Evolutionary conservation across 257 asterid genomes (phyloP), one percentile per base, ranked within the genome.

Genomic region (Petunia secreta): DNA sequence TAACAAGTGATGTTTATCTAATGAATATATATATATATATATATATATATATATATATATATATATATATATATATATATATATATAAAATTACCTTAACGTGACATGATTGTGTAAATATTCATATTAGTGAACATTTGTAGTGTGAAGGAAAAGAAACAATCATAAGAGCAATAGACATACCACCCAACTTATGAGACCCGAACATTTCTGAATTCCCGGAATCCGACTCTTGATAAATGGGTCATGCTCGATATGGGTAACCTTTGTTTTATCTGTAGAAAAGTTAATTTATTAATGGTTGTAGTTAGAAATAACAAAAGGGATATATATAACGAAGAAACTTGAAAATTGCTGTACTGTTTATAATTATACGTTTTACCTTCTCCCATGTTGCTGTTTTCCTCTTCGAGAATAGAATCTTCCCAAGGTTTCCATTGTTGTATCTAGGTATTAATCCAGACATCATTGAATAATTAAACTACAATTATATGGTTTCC

Each of bases 101-200:
- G 25, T 25, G 25, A 25, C 25, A 25, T 25, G 25, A 25, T 25
- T 25, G 25, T 25, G 25, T 25, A 25, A 25, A 25, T 25, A 25
- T 25, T 25, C 25, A 0, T 25, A 25, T 25, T 25, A 25, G 25
- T 25, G 25, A 0, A 25, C 25, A 25, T 25, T 25, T 25, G 25
- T 25, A 25, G 25, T 25, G 25, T 25, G 25, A 25, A 25, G 25
- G 25, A 25, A 25, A 25, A 25, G 25, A 25, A 25, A 25, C 25
- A 25, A 25, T 25, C 25, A 25, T 25, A 25, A 25, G 25, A 25
- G 78, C 3, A 25, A 59, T 4, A 9, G 54, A 86, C 92, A 82
- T 85, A 91, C 93, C 90, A 84, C 6, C 96, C 93, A 91, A 58
- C 90, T 58, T 60, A 85, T 88, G 69, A 89, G 8, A 6, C 90